Base-by-base conservation (phyloP, 2,329 filamentous ascomycete species). In the Colletotrichum sp. region DNA sequence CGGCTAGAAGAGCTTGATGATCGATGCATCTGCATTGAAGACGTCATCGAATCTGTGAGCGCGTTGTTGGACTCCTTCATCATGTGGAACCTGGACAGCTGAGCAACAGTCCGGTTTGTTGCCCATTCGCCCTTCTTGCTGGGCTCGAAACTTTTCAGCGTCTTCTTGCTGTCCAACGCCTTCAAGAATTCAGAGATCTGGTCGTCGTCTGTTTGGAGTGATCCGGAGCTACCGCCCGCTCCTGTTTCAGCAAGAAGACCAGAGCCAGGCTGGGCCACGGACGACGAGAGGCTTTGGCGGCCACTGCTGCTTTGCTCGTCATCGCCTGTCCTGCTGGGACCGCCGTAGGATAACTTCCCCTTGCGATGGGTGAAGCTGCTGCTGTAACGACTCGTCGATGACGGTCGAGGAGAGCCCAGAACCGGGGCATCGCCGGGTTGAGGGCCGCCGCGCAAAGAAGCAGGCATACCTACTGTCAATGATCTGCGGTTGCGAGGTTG, bases 171-270 rank as follows among this genome's bases (percentile, higher is more conserved):
- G 76, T 99, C 96, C 8, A 99, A 89, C 77, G 95, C 90, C 81
- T 98, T 98, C 77, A 99, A 87, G 80, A 99, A 99, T 68, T 98
- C 96, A 1, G 95, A 95, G 55, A 99, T 98, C 78, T 97, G 96
- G 80, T 98, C 95, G 80, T 98, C 96, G 79, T 99, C 96, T 0
- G 93, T 90, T 77, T 92, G 91, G 63, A 93, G 87, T 4, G 92
- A 93, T 8, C 95, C 88, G 81, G 95, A 88, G 89, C 93, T 88
- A 82, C 93, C 88, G 34, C 91, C 93, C 3, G 89, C 92, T 12
- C 91, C 93, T 30, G 90, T 90, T 78, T 94, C 95, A 34, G 95
- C 92, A 67, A 98, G 89, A 32, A 97, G 87, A 3, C 94, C 95
- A 3, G 96, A 98, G 9, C 94, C 95, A 57, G 95, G 95, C 79